A percentile compares a stretch with the other conserved stretches of the same genome.
Evolutionary conservation across 768 basidiomycete species (phyloP).

Genomic region (Macrolepiota albuminosa): DNA sequence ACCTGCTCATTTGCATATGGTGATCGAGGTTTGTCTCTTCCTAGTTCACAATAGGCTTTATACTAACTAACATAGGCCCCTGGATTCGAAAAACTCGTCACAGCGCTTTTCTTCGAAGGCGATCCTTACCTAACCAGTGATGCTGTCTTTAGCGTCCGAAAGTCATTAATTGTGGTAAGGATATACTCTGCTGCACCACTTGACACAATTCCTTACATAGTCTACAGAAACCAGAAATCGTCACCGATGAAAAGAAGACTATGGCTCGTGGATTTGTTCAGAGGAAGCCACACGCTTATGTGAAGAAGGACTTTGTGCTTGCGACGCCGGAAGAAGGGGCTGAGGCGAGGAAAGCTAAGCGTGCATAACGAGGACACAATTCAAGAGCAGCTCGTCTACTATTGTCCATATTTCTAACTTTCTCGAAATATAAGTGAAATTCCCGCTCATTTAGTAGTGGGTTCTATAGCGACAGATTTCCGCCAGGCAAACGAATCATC

Average conservation of each 20-base stretch:
- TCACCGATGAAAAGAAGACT: conserved; percentile 51
- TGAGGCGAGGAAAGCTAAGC: conserved; percentile 24
- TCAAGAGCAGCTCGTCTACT: not conserved
- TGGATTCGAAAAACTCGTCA: conserved; percentile 68
- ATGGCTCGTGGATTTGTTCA: conserved; percentile 49
- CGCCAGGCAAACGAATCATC: too few relatives aligned
- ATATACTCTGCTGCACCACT: conserved; percentile 6
- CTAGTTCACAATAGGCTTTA: not conserved
- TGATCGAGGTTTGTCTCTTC: conserved; percentile 44
- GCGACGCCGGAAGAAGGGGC: conserved; percentile 34
- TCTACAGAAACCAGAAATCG: conserved; percentile 43
- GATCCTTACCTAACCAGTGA: conserved; percentile 67
- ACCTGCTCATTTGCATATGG: conserved; percentile 77
- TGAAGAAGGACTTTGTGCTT: conserved; percentile 39
- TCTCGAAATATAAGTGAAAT: not conserved
- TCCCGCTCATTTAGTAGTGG: too few relatives aligned
- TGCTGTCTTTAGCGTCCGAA: conserved; percentile 79
- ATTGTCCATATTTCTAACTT: not conserved
- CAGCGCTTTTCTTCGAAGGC: conserved; percentile 70
- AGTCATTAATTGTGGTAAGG: conserved; percentile 69
- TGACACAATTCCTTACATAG: not conserved
- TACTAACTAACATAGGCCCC: conserved; percentile 37
- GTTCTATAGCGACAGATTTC: too few relatives aligned
- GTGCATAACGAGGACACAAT: not conserved
- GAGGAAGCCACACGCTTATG: conserved; percentile 30